phyloP scores from a whole-genome alignment of 192 early-diverging fungal species.

The Obelidium mucronatum region DNA sequence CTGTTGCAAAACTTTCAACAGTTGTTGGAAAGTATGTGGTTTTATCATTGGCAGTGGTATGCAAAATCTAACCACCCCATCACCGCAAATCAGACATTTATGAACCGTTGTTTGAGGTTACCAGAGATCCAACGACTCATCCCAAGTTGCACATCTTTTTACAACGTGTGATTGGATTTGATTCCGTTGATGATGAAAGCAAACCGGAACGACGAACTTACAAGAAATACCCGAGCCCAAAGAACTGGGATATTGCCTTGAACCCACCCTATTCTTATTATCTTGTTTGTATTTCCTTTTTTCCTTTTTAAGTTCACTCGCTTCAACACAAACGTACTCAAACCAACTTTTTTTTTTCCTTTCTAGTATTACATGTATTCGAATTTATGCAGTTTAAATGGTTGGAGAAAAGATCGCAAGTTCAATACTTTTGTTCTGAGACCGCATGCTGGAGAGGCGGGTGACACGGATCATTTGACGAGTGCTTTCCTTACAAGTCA shows the following conservation, averaged over 20 bases:
- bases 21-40: slow-evolving; percentile 69
- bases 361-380: slow-evolving; percentile 84
- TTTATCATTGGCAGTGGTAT: neutral
- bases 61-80: neutral
- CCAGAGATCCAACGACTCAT: slow-evolving; percentile 81
- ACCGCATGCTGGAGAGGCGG: slow-evolving; percentile 95
- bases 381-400: slow-evolving; percentile 84
- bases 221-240: slow-evolving; percentile 73
- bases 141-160: slow-evolving; percentile 93
- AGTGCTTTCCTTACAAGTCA: slow-evolving; percentile 87
- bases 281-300: slow-evolving; percentile 38
- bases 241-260: slow-evolving; percentile 50
- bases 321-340: neutral
- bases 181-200: slow-evolving; percentile 94
- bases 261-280: slow-evolving; percentile 97
- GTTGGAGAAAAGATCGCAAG: slow-evolving; percentile 71
- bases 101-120: slow-evolving; percentile 91
- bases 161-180: slow-evolving; percentile 94
- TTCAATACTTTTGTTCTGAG: slow-evolving; percentile 95
- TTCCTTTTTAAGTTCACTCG: neutral
- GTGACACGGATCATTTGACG: slow-evolving; percentile 92
- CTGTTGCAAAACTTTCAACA: slow-evolving; percentile 77
- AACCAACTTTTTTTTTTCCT: neutral
- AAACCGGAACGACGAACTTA: slow-evolving; percentile 84
- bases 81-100: slow-evolving; percentile 69